Base-by-base conservation (phyloP, 176 grass and related monocot species). In the Eragrostis nindensis region DNA sequence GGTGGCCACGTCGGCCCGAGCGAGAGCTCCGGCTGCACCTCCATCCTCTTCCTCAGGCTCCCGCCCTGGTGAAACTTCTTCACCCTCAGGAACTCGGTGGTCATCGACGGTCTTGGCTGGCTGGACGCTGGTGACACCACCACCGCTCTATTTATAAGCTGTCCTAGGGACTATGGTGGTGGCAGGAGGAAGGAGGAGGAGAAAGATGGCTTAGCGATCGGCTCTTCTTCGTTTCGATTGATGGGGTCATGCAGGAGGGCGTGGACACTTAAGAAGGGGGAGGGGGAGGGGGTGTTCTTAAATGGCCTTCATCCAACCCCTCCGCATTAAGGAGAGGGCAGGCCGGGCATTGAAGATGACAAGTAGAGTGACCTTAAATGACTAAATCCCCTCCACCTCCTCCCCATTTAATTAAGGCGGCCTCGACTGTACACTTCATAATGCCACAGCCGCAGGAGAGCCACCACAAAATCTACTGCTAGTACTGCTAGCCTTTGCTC, bases 341-440 rank as follows among this genome's bases (percentile, higher is more conserved):
- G 92, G 87, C 87, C 70, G 60, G 48, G 88, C 95, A 92, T 94
- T 94, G 65, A 91, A 92, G 79, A 78, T 94, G 87, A 86, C 84
- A 83, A 90, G 95, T 89, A 87, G 90, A 94, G 84, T 81, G 86
- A 87, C 83, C 83, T 90, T 94, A 94, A 94, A 92, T 97, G 95
- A 88, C 78, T 77, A 94, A 91, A 93, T 92, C 85, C 66, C 84
- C 81, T 89, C 92, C 87, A 83, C 87, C 90, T 80, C 84, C 93
- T 54, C 67, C 65, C 90, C 86, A 94, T 93, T 93, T 57, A 94
- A 85, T n/a, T n/a, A n/a, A n/a, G 77, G 85, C 54, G 60, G 24
- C 80, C 83, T 29, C 78, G 59, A 83, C 83, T 92, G 80, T 86
- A 80, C 90, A 86, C 74, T 63, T 79, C 78, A 92, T 86, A 89